Percentiles rank a stretch among this genome's conserved stretches.
These are phyloP conservation scores for Fusarium drepaniforme DNA, from an alignment of 2,329 filamentous ascomycete species.

Conservation along the genomic window DNA sequence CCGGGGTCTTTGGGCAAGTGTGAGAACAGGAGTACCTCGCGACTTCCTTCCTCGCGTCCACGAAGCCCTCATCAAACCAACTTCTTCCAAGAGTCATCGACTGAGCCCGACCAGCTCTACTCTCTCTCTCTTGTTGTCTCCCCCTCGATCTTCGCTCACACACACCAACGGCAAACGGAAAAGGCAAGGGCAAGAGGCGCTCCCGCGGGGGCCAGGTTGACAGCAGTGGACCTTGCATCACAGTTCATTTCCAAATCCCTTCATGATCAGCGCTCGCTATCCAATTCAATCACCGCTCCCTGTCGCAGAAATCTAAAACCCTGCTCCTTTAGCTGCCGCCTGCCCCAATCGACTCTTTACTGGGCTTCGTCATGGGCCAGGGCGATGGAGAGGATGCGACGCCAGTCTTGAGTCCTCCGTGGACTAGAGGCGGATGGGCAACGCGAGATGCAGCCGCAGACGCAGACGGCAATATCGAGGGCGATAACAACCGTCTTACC, in stretches of 20 bases:
- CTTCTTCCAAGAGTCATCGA: not conserved
- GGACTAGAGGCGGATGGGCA: conserved; percentile 34
- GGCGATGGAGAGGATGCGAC: conserved; percentile 38
- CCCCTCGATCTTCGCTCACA: conserved; percentile 24
- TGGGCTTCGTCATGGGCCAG: conserved; percentile 42
- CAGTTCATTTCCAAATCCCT: conserved; percentile 42
- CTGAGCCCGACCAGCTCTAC: not conserved
- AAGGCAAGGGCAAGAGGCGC: conserved; percentile 26
- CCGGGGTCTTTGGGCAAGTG: conserved; percentile 8
- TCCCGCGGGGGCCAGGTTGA: conserved; percentile 29
- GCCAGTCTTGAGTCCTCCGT: conserved; percentile 36
- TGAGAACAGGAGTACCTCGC: conserved; percentile 3
- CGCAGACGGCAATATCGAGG: conserved; percentile 24
- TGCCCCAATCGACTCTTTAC: conserved; percentile 29
- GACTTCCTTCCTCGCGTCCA: conserved; percentile 6
- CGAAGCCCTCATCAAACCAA: not conserved
- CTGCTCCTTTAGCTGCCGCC: conserved; percentile 30
- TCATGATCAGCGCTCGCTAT: conserved; percentile 43
- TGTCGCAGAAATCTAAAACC: conserved; percentile 37
- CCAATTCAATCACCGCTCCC: conserved; percentile 40
- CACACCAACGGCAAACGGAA: conserved; percentile 16
- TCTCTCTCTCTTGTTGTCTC: not conserved
- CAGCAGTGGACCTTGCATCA: conserved; percentile 42
- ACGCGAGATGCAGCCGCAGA: conserved; percentile 27
- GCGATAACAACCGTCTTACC: conserved; percentile 25